phyloP scores from a whole-genome alignment of 805 yeast species.

The Saccharomycopsis babjevae region DNA sequence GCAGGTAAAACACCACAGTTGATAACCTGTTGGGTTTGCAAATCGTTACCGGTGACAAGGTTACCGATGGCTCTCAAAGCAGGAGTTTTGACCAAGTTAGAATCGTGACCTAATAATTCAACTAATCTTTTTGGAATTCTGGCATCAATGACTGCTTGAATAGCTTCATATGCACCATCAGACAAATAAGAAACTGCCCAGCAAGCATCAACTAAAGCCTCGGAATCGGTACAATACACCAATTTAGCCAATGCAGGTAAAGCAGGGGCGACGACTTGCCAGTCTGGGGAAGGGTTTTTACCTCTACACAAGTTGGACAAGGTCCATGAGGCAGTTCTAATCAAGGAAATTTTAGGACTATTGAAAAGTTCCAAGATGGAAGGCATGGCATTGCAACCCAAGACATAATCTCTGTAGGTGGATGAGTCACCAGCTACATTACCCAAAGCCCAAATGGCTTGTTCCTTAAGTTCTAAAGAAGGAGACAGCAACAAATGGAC shows the following conservation, averaged over 20 bases:
- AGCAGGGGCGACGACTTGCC: slow-evolving; percentile 79
- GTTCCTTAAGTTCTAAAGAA: slow-evolving; percentile 90
- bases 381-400: slow-evolving; percentile 76
- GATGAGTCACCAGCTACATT: slow-evolving; percentile 98
- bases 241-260: slow-evolving; percentile 87
- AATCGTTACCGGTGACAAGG: slow-evolving; percentile 93
- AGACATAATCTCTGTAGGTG: slow-evolving; percentile 78
- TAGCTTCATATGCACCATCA: slow-evolving; percentile 87
- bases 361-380: slow-evolving; percentile 75
- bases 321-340: slow-evolving; percentile 98
- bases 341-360: slow-evolving; percentile 75
- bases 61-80: slow-evolving; percentile 96
- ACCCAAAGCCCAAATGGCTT: slow-evolving; percentile 98
- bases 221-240: slow-evolving; percentile 83
- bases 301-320: slow-evolving; percentile 94
- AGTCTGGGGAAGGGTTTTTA: slow-evolving; percentile 90
- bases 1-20: slow-evolving; percentile 89
- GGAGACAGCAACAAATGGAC: slow-evolving; percentile 72
- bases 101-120: slow-evolving; percentile 75
- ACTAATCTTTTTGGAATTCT: slow-evolving; percentile 92
- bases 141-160: slow-evolving; percentile 94
- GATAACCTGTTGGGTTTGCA: slow-evolving; percentile 90
- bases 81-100: slow-evolving; percentile 88
- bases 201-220: slow-evolving; percentile 92
- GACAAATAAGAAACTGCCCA: slow-evolving; percentile 96